Evolutionary conservation across 495 filamentous ascomycete species (phyloP), one percentile per base, ranked within the genome.

Genomic region (Halenospora varia): DNA sequence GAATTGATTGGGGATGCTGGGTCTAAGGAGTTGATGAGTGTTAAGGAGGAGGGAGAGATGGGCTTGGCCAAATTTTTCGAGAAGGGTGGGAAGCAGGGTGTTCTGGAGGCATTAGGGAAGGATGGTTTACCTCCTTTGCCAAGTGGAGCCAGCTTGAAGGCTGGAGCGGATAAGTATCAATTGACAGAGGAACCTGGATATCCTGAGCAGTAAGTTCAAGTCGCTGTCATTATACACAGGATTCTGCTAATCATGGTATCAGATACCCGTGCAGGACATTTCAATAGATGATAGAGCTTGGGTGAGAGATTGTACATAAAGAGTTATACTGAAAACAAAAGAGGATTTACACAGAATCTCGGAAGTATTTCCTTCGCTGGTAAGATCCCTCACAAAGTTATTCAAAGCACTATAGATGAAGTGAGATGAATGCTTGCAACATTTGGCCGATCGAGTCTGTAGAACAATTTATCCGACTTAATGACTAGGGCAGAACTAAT

Each of bases 1-100:
- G 87, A 91, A 61, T 78, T 91, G 66, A 80, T 95, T 63, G 95
- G 94, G 51, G 87, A 96, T 62, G 89, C 83, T 10, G 94, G 94
- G 13, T 71, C 71, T 62, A 89, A 92, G 76, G 85, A 90, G 68
- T 75, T 98, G 50, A 82, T 91, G 10, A 80, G 79, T n/a, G 84
- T 88, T n/a, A 84, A 88, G 76, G 77, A 92, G 69, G 78, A 91
- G 62, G 92, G 88, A 25, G 77, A 85, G 62, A 77, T 82, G 57
- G 85, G 80, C 20, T 87, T 90, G 0, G 67, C 95, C 39, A 82
- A 88, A 15, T 80, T 80, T 24, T 85, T 84, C 51, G 86, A 93
- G 35, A 81, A 90, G 76, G 44, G 52, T 10, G 87, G 88, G 68
- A 73, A 69, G 52, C 80, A 85, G 35, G 79, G 79, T 39, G 82